phyloP scores from a whole-genome alignment of 2,329 filamentous ascomycete genomes.

The Fusarium buxicola region DNA sequence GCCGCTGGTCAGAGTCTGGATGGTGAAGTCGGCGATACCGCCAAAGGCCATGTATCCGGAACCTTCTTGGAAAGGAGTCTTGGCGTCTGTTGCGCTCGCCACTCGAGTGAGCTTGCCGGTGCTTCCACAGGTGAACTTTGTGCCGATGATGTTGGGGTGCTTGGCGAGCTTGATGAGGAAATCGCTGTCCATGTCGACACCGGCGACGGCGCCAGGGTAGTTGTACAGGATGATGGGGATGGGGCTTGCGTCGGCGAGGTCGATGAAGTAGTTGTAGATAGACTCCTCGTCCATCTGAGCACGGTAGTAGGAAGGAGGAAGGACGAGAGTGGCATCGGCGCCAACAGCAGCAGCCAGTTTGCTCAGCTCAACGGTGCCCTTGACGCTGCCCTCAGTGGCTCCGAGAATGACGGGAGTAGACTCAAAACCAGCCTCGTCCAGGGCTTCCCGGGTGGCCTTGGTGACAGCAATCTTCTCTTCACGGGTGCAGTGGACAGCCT shows the following conservation, averaged over 20 bases:
- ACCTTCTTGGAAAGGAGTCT: constrained; percentile 69
- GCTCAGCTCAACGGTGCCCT: constrained; percentile 81
- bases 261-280: constrained; percentile 78
- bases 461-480: constrained; percentile 83
- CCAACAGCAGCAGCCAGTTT: constrained; percentile 74
- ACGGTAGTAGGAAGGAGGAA: constrained; percentile 87
- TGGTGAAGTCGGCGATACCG: constrained; percentile 87
- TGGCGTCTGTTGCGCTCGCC: constrained; percentile 76
- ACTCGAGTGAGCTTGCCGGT: constrained; percentile 90
- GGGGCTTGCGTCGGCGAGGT: constrained; percentile 80
- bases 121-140: constrained; percentile 93
- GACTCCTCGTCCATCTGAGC: constrained; percentile 79
- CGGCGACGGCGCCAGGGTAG: constrained; percentile 87
- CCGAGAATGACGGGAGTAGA: constrained; percentile 85
- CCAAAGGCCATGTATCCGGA: constrained; percentile 87
- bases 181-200: constrained; percentile 91
- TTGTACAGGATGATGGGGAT: constrained; percentile 90
- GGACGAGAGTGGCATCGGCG: constrained; percentile 82
- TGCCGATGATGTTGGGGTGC: constrained; percentile 87
- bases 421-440: constrained; percentile 82
- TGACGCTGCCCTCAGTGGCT: constrained; percentile 83
- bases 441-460: constrained; percentile 80
- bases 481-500: constrained; percentile 85
- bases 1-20: constrained; percentile 82
- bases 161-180: constrained; percentile 81